phyloP scores from a whole-genome alignment of 495 filamentous ascomycete species.

The Penicillium malachiteum region DNA sequence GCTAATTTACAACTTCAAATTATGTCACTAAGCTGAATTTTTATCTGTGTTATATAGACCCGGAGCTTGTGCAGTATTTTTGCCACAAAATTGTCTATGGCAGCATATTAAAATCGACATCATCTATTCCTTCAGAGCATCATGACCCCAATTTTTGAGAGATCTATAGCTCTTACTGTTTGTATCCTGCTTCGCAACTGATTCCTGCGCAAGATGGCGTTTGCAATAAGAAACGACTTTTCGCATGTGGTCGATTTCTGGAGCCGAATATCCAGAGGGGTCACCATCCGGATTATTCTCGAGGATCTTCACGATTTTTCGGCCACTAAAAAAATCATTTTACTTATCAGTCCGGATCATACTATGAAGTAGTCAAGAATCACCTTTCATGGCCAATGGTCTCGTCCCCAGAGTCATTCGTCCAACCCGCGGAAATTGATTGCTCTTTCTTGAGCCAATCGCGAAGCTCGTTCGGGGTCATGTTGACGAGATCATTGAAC shows the following conservation, averaged over 20 bases:
- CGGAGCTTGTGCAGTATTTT: no score
- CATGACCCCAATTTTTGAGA: constrained; percentile 70
- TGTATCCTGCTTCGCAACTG: constrained; percentile 53
- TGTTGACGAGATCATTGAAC: constrained; percentile 70
- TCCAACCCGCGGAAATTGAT: constrained; percentile 58
- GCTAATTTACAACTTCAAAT: no score
- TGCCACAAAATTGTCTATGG: no score
- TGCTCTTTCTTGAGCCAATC: constrained; percentile 58
- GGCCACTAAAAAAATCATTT: constrained; percentile 41
- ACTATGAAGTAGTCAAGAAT: no score
- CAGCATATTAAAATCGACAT: no score
- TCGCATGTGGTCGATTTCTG: constrained; percentile 64
- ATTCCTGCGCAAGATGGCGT: constrained; percentile 65
- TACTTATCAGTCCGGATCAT: not conserved
- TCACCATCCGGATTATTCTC: constrained; percentile 59
- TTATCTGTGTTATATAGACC: no score
- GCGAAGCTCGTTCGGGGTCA: constrained; percentile 59
- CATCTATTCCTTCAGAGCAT: constrained; percentile 48
- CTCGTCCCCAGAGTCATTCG: constrained; percentile 54
- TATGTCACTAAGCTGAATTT: no score
- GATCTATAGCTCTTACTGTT: constrained; percentile 57
- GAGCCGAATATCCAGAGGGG: constrained; percentile 50
- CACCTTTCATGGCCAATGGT: constrained; percentile 65
- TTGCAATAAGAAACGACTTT: constrained; percentile 64
- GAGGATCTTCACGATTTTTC: constrained; percentile 64